phyloP scores from a whole-genome alignment of 169 alveolate species.

The Plasmodium billcollinsi region DNA sequence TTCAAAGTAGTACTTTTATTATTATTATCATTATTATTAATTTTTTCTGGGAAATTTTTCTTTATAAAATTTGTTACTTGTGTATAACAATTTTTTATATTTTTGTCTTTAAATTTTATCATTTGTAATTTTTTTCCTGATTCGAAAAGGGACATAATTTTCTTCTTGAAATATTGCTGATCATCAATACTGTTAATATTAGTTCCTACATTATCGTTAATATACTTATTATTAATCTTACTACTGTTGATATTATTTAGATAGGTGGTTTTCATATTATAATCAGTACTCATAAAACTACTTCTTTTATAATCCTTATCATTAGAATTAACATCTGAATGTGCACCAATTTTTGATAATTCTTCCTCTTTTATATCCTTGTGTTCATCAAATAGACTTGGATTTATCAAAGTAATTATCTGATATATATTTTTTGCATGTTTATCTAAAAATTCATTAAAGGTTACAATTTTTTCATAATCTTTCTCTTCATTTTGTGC shows the following conservation, averaged over 20 bases:
- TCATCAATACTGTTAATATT: neutral
- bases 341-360: neutral
- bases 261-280: neutral
- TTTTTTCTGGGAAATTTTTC: slow-evolving; percentile 8
- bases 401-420: slow-evolving; percentile 83
- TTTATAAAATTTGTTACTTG: slow-evolving; percentile 28
- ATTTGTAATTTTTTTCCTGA: slow-evolving; percentile 24
- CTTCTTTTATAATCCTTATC: neutral
- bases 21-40: slow-evolving; percentile 1
- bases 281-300: neutral
- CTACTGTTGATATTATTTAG: neutral
- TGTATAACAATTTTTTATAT: slow-evolving; percentile 32
- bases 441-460: slow-evolving; percentile 76
- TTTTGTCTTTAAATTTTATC: slow-evolving; percentile 43
- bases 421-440: slow-evolving; percentile 83
- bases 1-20: no score
- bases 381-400: slow-evolving; percentile 26
- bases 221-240: neutral
- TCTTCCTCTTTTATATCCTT: slow-evolving; percentile 8
- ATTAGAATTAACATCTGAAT: neutral
- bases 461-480: slow-evolving; percentile 75
- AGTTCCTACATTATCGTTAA: neutral
- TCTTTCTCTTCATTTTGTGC: slow-evolving; percentile 75
- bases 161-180: slow-evolving; percentile 4
- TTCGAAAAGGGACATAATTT: slow-evolving; percentile 27